phyloP scores from a whole-genome alignment of 164 flowering plant species.

The Berberis vulgaris region DNA sequence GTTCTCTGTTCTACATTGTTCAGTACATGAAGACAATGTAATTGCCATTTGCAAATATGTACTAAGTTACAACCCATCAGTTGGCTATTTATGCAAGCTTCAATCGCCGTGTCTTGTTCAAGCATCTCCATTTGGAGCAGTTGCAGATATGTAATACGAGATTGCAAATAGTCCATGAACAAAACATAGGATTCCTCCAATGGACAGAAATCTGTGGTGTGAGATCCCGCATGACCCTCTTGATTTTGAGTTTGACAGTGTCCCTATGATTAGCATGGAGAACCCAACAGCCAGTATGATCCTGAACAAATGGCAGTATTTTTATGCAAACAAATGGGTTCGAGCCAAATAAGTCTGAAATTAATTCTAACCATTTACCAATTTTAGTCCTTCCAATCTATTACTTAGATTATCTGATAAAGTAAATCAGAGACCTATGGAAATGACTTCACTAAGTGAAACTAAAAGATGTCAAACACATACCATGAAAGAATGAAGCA shows the following conservation, averaged over 20 bases:
- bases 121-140: slow-evolving; percentile 17
- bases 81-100: not conserved
- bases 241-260: slow-evolving; percentile 58
- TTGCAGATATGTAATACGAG: slow-evolving; percentile 57
- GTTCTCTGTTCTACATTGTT: not conserved
- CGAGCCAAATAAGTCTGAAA: not conserved
- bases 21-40: not conserved
- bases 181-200: slow-evolving; percentile 79
- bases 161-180: slow-evolving; percentile 67
- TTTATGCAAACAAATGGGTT: not conserved
- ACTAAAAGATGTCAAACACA: not conserved
- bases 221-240: slow-evolving; percentile 68
- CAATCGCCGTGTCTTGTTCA: not conserved
- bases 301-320: slow-evolving; percentile 31
- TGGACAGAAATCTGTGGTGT: slow-evolving; percentile 66
- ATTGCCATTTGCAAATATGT: not conserved
- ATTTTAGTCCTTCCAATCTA: no score
- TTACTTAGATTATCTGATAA: no score
- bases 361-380: no score
- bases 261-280: slow-evolving; percentile 55
- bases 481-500: slow-evolving; percentile 78
- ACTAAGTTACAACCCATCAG: not conserved
- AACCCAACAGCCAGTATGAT: slow-evolving; percentile 56
- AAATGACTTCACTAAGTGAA: no score
- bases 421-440: no score